A percentile compares a stretch with the other conserved stretches of the same genome.
phyloP scores from a whole-genome alignment of 2,329 filamentous ascomycete species.

The Eurotiales sp. region DNA sequence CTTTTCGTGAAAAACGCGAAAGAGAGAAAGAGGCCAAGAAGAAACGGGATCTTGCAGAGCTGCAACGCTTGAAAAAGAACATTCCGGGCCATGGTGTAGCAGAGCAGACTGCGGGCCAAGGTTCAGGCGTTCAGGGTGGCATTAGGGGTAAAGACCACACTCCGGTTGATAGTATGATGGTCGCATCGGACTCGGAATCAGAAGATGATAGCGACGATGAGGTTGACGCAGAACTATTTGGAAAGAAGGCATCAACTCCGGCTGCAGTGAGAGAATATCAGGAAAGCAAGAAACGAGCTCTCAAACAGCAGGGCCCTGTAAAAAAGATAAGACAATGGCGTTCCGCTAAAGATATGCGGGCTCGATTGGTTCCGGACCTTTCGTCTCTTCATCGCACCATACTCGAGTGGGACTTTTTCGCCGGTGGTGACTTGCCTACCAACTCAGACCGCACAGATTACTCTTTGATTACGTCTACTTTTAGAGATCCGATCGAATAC shows the following conservation, averaged over 20 bases:
- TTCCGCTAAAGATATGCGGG: conserved; percentile 89
- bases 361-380: conserved; percentile 84
- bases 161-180: conserved; percentile 80
- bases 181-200: conserved; percentile 63
- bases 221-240: conserved; percentile 67
- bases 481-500: conserved; percentile 72
- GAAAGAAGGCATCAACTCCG: conserved; percentile 36
- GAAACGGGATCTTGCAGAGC: conserved; percentile 66
- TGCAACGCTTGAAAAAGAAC: conserved; percentile 64
- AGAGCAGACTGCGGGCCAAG: conserved; percentile 65
- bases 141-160: conserved; percentile 75
- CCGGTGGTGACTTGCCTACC: conserved; percentile 80
- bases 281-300: conserved; percentile 43
- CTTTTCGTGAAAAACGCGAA: conserved; percentile 70
- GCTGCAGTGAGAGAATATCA: conserved; percentile 45
- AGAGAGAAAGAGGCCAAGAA: conserved; percentile 71
- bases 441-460: conserved; percentile 66
- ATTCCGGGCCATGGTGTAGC: conserved; percentile 48
- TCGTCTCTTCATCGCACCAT: conserved; percentile 79
- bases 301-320: conserved; percentile 66
- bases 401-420: conserved; percentile 92
- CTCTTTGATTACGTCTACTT: conserved; percentile 71
- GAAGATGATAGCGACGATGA: conserved; percentile 73
- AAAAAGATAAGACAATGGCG: conserved; percentile 78
- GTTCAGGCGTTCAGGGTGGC: conserved; percentile 73